Evolutionary conservation across 352 stramenopile genomes (phyloP).

Genomic region (Phytophthora constricta): DNA sequence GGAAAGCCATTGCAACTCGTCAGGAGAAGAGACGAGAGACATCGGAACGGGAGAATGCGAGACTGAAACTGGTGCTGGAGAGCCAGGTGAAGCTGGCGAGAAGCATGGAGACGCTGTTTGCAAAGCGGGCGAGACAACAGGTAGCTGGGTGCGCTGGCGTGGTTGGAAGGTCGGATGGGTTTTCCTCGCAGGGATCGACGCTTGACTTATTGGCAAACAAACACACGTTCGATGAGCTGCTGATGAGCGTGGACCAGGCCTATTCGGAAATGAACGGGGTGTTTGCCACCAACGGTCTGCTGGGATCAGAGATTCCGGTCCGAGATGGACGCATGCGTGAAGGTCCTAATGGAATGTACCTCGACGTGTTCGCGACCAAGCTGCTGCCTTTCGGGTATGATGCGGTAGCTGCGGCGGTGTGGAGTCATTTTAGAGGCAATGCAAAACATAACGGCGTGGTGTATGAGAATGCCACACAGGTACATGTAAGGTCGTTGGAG

Average conservation of each 20-base stretch:
- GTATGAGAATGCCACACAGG: conserved; percentile 28
- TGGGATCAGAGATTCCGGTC: not conserved
- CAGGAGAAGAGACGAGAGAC: conserved; percentile 14
- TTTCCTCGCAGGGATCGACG: not conserved
- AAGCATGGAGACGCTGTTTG: conserved; percentile 38
- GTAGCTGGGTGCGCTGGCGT: conserved; percentile 3
- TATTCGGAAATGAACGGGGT: conserved; percentile 25
- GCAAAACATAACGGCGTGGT: conserved; percentile 29
- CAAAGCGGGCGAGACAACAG: conserved; percentile 14
- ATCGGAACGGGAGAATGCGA: conserved; percentile 33
- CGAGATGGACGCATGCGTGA: conserved; percentile 25
- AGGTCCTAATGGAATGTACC: conserved; percentile 25
- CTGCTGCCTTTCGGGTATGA: conserved; percentile 20
- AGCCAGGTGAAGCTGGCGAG: conserved; percentile 43
- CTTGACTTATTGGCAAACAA: not conserved
- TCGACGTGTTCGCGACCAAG: conserved; percentile 35
- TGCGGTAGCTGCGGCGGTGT: conserved; percentile 18
- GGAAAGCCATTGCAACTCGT: conserved; percentile 24
- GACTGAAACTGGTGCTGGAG: conserved; percentile 37
- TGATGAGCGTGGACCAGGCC: conserved; percentile 7
- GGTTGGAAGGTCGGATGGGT: not conserved
- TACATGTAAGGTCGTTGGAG: conserved; percentile 5
- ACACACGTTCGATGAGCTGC: not conserved
- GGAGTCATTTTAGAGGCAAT: conserved; percentile 27
- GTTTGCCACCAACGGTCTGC: conserved; percentile 23